Evolutionary conservation across 148 eudicot genomes (phyloP).

Genomic region (Cornus controversa): DNA sequence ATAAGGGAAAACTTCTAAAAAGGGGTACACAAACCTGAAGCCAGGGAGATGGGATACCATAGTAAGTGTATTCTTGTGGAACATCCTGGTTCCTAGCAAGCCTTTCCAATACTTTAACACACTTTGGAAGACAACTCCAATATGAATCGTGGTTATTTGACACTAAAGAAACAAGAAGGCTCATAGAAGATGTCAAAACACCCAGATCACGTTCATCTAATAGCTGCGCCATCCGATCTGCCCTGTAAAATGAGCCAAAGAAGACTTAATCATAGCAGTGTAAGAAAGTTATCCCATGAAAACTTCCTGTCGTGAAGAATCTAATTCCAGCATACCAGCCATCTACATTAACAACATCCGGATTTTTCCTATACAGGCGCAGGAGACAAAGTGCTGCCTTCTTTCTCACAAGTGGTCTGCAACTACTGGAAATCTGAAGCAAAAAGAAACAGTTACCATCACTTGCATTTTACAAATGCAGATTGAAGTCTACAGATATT

Average conservation of each 20-base stretch:
- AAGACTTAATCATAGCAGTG: background rate
- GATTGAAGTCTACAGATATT: background rate
- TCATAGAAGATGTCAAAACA: slow-evolving; percentile 88
- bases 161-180: slow-evolving; percentile 92
- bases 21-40: slow-evolving; percentile 71
- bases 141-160: slow-evolving; percentile 88
- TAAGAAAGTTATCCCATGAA: background rate
- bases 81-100: slow-evolving; percentile 95
- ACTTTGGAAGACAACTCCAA: slow-evolving; percentile 97
- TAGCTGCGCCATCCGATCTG: slow-evolving; percentile 95
- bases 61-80: slow-evolving; percentile 97
- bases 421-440: slow-evolving; percentile 85
- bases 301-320: background rate
- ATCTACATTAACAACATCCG: slow-evolving; percentile 91
- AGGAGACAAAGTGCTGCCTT: slow-evolving; percentile 97
- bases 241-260: slow-evolving; percentile 45
- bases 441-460: slow-evolving; percentile 31
- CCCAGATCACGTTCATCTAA: slow-evolving; percentile 97
- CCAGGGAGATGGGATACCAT: slow-evolving; percentile 99
- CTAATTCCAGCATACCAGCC: slow-evolving; percentile 69
- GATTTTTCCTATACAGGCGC: slow-evolving; percentile 88
- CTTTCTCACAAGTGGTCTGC: slow-evolving; percentile 97
- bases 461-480: background rate
- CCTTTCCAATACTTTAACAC: slow-evolving; percentile 89
- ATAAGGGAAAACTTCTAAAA: background rate